phyloP scores from a whole-genome alignment of 768 basidiomycete genomes.

The Pholiota microspora region DNA sequence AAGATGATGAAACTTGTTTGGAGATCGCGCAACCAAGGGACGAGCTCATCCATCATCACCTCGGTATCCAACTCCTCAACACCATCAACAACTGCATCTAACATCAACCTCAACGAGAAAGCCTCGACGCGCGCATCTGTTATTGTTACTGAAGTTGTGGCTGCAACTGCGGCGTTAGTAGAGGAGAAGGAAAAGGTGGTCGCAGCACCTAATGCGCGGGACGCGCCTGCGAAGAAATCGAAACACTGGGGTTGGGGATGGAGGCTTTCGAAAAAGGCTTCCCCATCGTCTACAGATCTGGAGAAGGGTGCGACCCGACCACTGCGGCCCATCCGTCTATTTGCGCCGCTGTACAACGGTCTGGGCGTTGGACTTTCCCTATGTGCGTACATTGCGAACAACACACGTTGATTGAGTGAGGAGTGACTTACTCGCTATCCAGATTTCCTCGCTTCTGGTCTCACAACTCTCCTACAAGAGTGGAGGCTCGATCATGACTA shows the following conservation, averaged over 20 bases:
- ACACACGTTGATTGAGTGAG: neutral
- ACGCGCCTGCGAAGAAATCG: conserved; percentile 20
- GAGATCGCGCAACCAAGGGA: conserved; percentile 39
- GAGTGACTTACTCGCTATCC: conserved; percentile 2
- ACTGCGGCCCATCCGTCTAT: conserved; percentile 52
- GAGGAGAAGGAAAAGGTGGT: conserved; percentile 20
- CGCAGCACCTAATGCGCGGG: conserved; percentile 12
- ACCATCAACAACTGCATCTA: conserved; percentile 49
- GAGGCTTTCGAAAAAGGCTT: conserved; percentile 37
- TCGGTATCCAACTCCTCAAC: conserved; percentile 36
- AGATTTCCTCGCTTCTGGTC: conserved; percentile 73
- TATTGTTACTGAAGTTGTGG: conserved; percentile 28
- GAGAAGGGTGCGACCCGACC: conserved; percentile 45
- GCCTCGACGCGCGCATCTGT: conserved; percentile 30
- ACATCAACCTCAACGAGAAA: conserved; percentile 56
- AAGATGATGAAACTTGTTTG: conserved; percentile 60
- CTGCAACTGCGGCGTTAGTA: conserved; percentile 29
- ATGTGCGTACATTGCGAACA: conserved; percentile 43
- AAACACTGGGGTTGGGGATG: conserved; percentile 42
- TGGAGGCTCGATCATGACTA: conserved; percentile 63
- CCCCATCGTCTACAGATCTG: conserved; percentile 36
- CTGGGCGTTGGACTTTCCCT: conserved; percentile 61
- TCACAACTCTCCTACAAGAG: conserved; percentile 59
- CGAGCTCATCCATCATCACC: conserved; percentile 36
- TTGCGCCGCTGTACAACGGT: conserved; percentile 75